phyloP scores from a whole-genome alignment of 75 land plant genomes.

The Sequoiadendron giganteum region DNA sequence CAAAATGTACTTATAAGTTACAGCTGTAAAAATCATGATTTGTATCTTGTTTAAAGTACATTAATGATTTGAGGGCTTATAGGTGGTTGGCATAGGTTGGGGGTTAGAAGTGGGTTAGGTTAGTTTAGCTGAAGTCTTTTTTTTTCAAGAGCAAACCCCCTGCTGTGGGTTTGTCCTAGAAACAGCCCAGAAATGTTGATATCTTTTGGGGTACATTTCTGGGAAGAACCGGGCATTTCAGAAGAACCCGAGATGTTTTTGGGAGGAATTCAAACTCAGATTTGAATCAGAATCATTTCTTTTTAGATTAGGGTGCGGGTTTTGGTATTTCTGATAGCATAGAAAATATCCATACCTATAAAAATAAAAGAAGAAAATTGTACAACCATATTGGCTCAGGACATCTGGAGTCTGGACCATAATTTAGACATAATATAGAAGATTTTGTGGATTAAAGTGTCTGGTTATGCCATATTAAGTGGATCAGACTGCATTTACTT shows the following conservation, averaged over 20 bases:
- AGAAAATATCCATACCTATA: not conserved
- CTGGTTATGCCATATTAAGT: not conserved
- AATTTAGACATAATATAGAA: not conserved
- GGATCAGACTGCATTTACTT: not conserved
- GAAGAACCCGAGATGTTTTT: too few relatives aligned
- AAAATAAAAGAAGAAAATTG: not conserved
- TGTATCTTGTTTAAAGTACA: not conserved
- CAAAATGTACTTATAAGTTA: not conserved
- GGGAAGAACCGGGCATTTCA: too few relatives aligned
- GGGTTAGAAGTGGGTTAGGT: not conserved
- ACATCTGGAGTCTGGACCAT: not conserved
- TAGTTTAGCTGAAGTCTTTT: too few relatives aligned
- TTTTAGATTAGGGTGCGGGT: not conserved
- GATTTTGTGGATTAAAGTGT: not conserved
- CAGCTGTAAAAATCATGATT: too few relatives aligned
- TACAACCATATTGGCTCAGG: not conserved
- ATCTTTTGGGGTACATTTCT: too few relatives aligned
- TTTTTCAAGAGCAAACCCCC: too few relatives aligned
- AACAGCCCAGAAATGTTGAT: too few relatives aligned
- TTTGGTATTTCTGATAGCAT: not conserved
- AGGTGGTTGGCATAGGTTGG: not conserved
- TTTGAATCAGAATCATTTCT: too few relatives aligned
- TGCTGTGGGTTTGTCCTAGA: too few relatives aligned
- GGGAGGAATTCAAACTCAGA: too few relatives aligned
- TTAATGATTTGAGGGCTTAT: not conserved